Evolutionary conservation across 164 flowering plant species (phyloP).

Genomic region (Chimonanthus praecox): DNA sequence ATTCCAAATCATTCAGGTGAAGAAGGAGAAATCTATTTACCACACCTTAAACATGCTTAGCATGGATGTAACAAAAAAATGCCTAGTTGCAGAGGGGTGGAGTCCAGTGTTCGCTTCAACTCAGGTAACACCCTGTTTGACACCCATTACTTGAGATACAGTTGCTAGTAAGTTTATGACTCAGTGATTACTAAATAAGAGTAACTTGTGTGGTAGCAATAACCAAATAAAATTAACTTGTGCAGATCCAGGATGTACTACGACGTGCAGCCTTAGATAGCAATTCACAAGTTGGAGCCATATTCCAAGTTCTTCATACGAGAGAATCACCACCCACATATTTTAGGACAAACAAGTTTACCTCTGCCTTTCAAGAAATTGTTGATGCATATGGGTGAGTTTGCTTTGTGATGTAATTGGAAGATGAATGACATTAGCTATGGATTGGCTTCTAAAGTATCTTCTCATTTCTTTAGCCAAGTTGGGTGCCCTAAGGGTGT

Average conservation of each 20-base stretch:
- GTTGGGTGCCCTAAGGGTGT: background rate
- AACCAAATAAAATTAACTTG: background rate
- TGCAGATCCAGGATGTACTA: constrained; percentile 81
- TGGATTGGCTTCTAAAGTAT: too few relatives aligned
- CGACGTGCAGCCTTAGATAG: constrained; percentile 70
- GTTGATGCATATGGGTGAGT: constrained; percentile 97
- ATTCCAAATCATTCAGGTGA: constrained; percentile 52
- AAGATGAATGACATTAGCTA: background rate
- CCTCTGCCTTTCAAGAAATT: constrained; percentile 81
- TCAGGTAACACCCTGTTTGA: constrained; percentile 36
- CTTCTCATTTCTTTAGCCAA: too few relatives aligned
- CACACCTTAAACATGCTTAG: constrained; percentile 96
- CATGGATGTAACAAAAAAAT: constrained; percentile 93
- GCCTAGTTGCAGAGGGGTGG: constrained; percentile 99
- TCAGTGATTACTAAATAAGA: background rate
- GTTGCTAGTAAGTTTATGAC: background rate
- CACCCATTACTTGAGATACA: background rate
- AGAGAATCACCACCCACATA: constrained; percentile 83
- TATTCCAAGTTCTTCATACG: constrained; percentile 70
- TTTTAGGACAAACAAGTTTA: constrained; percentile 77
- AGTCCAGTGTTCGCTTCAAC: constrained; percentile 82
- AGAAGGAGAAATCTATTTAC: constrained; percentile 78
- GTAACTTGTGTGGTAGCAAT: too few relatives aligned
- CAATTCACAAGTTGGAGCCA: constrained; percentile 78
- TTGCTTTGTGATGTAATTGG: background rate